Base-by-base conservation (phyloP, 75 land plant genomes). In the Sequoia sempervirens region DNA sequence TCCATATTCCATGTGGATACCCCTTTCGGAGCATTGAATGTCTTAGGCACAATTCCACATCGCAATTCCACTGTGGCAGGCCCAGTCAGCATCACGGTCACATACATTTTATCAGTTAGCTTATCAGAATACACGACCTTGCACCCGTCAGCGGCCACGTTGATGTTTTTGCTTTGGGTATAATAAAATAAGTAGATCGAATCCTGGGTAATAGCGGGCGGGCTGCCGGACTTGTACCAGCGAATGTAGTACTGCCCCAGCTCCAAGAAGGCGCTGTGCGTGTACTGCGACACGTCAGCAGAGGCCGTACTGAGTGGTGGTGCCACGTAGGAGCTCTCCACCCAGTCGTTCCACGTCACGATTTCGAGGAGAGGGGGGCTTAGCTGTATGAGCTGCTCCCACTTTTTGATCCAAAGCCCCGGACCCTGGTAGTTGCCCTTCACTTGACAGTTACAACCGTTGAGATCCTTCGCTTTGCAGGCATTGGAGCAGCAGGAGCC, bases 291-390 rank as follows among this genome's bases (percentile, higher is more conserved):
- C 30, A 73, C 38, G 61, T 83, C 84, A 26, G 43, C 5, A 1
- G 43, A 30, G 85, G 15, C 64, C 2, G 0, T 8, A 43, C 76
- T 74, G 76, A 74, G 36, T 5, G 58, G 41, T 2, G 70, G 66
- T 9, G 64, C 84, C 34, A 87, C 81, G 74, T 87, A 85, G 28
- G 58, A 23, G 56, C 87, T 43, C 64, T 87, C 88, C 7, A 76
- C 87, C 88, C 87, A 87, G 74, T 87, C 87, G 45, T 87, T 85
- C 88, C 88, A 85, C 43, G 88, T 85, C 47, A 84, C 41, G 40
- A 87, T 85, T 34, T 87, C 88, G 1, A 84, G 76, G 26, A 87
- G 52, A 18, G 75, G 68, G 1, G 88, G 80, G n/a, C 45, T 58
- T 12, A 56, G 30, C 9, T 28, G 18, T 20, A 84, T 86, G n/a